These are phyloP conservation scores for Fusarium chuoi DNA, from an alignment of 2,329 filamentous ascomycete species.

Conservation along the genomic window DNA sequence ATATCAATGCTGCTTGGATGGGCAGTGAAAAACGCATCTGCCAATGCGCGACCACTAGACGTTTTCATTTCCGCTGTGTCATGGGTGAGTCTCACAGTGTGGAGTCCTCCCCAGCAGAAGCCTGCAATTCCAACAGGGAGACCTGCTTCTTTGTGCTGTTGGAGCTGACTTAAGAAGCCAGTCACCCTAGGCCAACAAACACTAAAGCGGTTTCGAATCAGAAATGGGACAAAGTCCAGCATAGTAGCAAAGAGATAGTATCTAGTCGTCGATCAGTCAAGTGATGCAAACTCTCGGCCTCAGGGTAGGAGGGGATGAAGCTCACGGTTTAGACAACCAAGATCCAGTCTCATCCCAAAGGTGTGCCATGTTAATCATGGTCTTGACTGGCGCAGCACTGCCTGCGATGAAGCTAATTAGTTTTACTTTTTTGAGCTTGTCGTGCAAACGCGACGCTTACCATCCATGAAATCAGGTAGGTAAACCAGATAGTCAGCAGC, in stretches of 20 bases:
- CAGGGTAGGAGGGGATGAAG: neutral
- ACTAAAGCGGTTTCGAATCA: constrained; percentile 42
- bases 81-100: constrained; percentile 60
- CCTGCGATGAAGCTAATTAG: neutral
- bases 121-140: constrained; percentile 63
- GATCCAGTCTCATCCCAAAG: neutral
- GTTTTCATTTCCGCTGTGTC: neutral
- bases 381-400: neutral
- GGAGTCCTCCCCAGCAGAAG: constrained; percentile 72
- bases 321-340: neutral
- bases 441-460: neutral
- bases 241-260: neutral
- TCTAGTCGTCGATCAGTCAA: neutral
- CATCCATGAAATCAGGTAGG: constrained; percentile 66
- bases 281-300: neutral
- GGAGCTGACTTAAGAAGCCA: constrained; percentile 52
- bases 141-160: constrained; percentile 43
- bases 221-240: neutral
- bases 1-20: neutral
- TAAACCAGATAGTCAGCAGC: constrained; percentile 62
- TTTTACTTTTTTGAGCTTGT: neutral
- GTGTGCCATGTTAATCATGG: neutral
- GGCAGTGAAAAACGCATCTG: neutral
- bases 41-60: neutral
- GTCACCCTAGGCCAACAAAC: constrained; percentile 49